A percentile compares a stretch with the other conserved stretches of the same genome.
These are phyloP conservation scores for Phialophora chinensis DNA, from an alignment of 2,329 filamentous ascomycete genomes.

Conservation along the genomic window DNA sequence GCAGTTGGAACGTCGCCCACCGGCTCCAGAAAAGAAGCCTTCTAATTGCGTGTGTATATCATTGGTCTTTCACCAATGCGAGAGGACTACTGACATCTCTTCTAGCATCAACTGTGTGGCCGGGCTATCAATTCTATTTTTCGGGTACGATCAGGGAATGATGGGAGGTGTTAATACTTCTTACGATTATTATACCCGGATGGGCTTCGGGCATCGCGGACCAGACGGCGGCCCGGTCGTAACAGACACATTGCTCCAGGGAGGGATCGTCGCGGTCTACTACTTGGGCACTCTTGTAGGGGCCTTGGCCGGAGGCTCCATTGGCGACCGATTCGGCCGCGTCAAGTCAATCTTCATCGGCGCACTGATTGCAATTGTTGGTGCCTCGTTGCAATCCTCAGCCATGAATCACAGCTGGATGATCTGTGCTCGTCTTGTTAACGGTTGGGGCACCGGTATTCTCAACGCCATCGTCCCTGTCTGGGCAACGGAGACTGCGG, in stretches of 20 bases:
- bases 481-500: conserved; percentile 73
- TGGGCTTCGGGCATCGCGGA: conserved; percentile 68
- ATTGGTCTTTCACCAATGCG: background rate
- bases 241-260: conserved; percentile 65
- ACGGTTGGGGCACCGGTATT: conserved; percentile 71
- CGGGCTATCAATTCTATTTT: conserved; percentile 13
- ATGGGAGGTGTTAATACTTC: conserved; percentile 61
- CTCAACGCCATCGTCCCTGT: conserved; percentile 73
- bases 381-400: conserved; percentile 68
- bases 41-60: conserved; percentile 1
- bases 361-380: conserved; percentile 63
- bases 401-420: conserved; percentile 71
- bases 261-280: conserved; percentile 60
- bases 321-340: conserved; percentile 67
- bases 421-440: conserved; percentile 67
- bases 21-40: conserved; percentile 10
- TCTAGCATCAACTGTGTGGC: conserved; percentile 11
- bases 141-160: conserved; percentile 61
- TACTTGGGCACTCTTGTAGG: conserved; percentile 70
- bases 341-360: conserved; percentile 69
- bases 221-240: conserved; percentile 57
- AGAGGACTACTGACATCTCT: background rate
- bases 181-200: conserved; percentile 67
- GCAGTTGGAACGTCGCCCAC: conserved; percentile 13
- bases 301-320: conserved; percentile 66